Evolutionary conservation across 2,329 filamentous ascomycete species (phyloP), one percentile per base, ranked within the genome.

Genomic region (Verticillium longisporum): DNA sequence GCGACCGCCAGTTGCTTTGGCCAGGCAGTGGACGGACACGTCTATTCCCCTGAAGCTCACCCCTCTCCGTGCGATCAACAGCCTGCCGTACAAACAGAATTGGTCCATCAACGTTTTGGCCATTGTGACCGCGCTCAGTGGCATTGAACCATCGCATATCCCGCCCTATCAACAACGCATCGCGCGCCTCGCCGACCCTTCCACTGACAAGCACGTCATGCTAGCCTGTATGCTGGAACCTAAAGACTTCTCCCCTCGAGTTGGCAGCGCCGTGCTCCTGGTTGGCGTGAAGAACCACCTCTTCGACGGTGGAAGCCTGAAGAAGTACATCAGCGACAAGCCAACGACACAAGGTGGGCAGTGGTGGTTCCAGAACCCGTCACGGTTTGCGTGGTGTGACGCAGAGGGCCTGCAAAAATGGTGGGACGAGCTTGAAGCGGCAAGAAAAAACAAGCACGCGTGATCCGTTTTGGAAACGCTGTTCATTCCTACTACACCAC

Each of bases 241-340:
- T 0, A 77, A 80, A 1, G 66, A 67, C 0, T 86, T 85, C 64
- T 64, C 61, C 1, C 83, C 83, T 0, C 61, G 55, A 0, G 66
- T 83, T 0, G 83, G 83, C 3, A 80, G 76, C 58, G 78, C 78
- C 0, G 78, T 85, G 1, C 64, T 86, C 4, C 70, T 86, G 0
- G 73, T 80, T 0, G 82, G 82, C 0, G 82, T 84, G 1, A 86
- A 85, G 71, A 86, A 85, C 36, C 83, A 86, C 57, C 70, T 76
- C 1, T 84, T 81, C 61, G 83, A 85, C 15, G 77, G 76, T 1
- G 77, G 77, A 0, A 77, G 75, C 36, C 62, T 79, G 57, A 79
- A 78, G 65, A 78, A 79, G 66, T 79, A 79, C 56, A 74, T 71
- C 14, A 78, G 76, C 61, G 77, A 78, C 62, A 65, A 64, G 36